A percentile compares a stretch with the other conserved stretches of the same genome.
These are phyloP conservation scores for Rhizoclosmatium globosum DNA, from an alignment of 192 early-diverging fungal species.

Conservation along the genomic window DNA sequence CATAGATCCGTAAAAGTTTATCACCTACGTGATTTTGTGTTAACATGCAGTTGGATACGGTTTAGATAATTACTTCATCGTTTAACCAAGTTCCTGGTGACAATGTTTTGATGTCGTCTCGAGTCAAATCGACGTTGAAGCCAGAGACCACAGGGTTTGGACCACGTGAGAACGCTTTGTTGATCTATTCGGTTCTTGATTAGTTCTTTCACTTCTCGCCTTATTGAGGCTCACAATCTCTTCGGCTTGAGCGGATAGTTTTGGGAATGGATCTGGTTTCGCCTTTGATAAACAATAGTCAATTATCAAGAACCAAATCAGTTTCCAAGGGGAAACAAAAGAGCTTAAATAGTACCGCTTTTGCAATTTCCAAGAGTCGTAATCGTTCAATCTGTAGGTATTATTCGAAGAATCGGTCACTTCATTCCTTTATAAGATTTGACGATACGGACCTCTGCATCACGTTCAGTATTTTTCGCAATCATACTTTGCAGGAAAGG, in stretches of 20 bases:
- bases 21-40: slow-evolving; percentile 55
- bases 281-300: not conserved
- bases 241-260: not conserved
- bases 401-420: not conserved
- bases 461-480: not conserved
- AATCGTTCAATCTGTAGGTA: not conserved
- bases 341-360: not conserved
- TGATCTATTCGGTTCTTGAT: not conserved
- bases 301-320: not conserved
- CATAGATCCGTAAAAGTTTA: slow-evolving; percentile 91
- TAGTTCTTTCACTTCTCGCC: too few relatives aligned
- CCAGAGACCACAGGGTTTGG: slow-evolving; percentile 47
- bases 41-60: too few relatives aligned
- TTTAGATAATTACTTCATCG: slow-evolving; percentile 74
- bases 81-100: slow-evolving; percentile 85
- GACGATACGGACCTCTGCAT: not conserved
- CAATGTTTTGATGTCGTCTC: slow-evolving; percentile 77
- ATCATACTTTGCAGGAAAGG: not conserved
- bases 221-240: not conserved
- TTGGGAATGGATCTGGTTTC: slow-evolving; percentile 11
- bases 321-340: not conserved
- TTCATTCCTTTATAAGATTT: not conserved
- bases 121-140: slow-evolving; percentile 68
- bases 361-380: not conserved
- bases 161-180: slow-evolving; percentile 11